These are phyloP conservation scores for Macrophomina tecta DNA, from an alignment of 2,329 filamentous ascomycete genomes.

Conservation along the genomic window DNA sequence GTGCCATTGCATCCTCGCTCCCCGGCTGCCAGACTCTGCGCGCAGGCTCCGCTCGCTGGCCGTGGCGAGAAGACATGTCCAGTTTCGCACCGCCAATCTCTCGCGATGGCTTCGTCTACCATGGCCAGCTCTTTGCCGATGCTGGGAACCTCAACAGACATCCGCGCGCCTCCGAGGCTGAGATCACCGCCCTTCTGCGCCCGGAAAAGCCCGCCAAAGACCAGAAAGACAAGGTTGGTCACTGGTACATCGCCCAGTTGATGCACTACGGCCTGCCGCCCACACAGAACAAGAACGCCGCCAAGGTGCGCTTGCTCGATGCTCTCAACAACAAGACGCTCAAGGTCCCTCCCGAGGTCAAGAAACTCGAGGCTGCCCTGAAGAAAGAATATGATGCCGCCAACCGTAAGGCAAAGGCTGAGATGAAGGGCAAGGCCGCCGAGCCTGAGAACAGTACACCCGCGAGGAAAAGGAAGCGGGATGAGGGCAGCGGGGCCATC, in stretches of 20 bases:
- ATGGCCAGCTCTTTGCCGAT: conserved; percentile 40
- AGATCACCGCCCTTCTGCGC: conserved; percentile 39
- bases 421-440: conserved; percentile 33
- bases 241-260: conserved; percentile 69
- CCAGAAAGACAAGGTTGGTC: conserved; percentile 58
- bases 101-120: conserved; percentile 39
- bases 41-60: not conserved
- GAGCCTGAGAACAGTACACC: conserved; percentile 25
- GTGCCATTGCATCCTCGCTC: not conserved
- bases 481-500: not conserved
- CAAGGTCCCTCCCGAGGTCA: conserved; percentile 56
- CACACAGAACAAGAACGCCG: conserved; percentile 64
- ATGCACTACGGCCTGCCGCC: conserved; percentile 66
- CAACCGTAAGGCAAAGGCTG: conserved; percentile 55
- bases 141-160: conserved; percentile 41
- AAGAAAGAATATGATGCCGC: conserved; percentile 64
- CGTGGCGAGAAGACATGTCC: conserved; percentile 30
- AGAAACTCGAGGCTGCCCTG: conserved; percentile 59
- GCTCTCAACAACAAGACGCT: conserved; percentile 59
- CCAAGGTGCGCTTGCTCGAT: conserved; percentile 65
- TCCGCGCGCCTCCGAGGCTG: conserved; percentile 39
- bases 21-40: not conserved
- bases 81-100: conserved; percentile 39
- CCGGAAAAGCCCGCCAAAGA: conserved; percentile 32
- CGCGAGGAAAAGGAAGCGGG: conserved; percentile 15